Percentiles rank a stretch among this genome's conserved stretches.
Evolutionary conservation across 768 basidiomycete species (phyloP).

Genomic region (Tricholoma flavovirens): DNA sequence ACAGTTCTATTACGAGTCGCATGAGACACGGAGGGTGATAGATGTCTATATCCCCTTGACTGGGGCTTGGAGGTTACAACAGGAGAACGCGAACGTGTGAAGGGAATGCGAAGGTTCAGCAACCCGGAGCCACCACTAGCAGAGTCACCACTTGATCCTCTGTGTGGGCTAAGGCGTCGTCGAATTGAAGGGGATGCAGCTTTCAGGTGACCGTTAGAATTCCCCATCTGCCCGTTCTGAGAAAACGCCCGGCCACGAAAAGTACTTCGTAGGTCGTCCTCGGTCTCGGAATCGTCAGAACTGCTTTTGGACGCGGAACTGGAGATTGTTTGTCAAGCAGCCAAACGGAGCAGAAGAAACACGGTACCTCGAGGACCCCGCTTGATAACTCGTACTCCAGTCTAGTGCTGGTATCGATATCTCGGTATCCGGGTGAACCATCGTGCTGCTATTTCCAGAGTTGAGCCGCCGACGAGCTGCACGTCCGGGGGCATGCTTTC

Average conservation of each 20-base stretch:
- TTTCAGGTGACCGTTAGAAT: conserved; percentile 19
- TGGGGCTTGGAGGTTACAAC: conserved; percentile 35
- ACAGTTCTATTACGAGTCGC: conserved; percentile 31
- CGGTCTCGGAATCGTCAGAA: conserved; percentile 55
- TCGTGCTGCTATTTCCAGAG: conserved; percentile 21
- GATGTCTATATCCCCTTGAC: conserved; percentile 22
- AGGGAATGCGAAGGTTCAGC: conserved; percentile 37
- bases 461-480: conserved; percentile 31
- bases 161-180: conserved; percentile 25
- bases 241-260: conserved; percentile 41
- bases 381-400: conserved; percentile 86
- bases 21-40: conserved; percentile 40
- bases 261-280: conserved; percentile 36
- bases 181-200: conserved; percentile 21
- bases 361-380: conserved; percentile 69
- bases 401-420: conserved; percentile 37
- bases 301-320: conserved; percentile 49
- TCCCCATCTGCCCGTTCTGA: conserved; percentile 20
- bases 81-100: conserved; percentile 74
- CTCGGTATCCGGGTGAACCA: conserved; percentile 17
- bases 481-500: conserved; percentile 31
- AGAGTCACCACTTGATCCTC: conserved; percentile 36
- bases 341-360: neutral
- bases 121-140: conserved; percentile 25
- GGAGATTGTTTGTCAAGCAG: neutral